phyloP scores from a whole-genome alignment of 169 alveolate genomes.

The Plasmodium sp. region DNA sequence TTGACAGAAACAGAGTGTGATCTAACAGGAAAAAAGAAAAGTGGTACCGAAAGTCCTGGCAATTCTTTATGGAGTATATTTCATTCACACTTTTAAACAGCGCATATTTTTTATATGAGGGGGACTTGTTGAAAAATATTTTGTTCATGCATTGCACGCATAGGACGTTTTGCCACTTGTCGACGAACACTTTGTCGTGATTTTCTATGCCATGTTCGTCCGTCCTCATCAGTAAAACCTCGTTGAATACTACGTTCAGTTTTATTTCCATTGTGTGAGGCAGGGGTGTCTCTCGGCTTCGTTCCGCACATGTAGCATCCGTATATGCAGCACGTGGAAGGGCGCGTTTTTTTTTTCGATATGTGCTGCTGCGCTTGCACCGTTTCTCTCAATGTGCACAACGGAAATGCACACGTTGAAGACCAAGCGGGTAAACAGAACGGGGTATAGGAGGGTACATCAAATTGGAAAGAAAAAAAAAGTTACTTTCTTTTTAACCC shows the following conservation, averaged over 20 bases:
- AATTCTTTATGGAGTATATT: conserved; percentile 31
- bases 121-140: conserved; percentile 44
- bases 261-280: conserved; percentile 54
- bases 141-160: conserved; percentile 65
- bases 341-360: neutral
- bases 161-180: conserved; percentile 24
- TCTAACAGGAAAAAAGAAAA: conserved; percentile 63
- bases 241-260: conserved; percentile 35
- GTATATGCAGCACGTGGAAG: neutral
- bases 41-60: conserved; percentile 58
- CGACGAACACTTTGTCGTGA: conserved; percentile 58
- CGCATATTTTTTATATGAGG: conserved; percentile 68
- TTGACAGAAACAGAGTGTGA: conserved; percentile 65
- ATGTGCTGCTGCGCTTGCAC: neutral
- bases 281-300: neutral
- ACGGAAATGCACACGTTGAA: neutral
- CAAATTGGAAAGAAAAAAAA: neutral
- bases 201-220: conserved; percentile 66
- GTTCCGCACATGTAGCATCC: neutral
- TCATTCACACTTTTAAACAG: conserved; percentile 60
- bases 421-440: neutral
- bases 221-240: conserved; percentile 11
- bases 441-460: neutral
- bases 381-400: neutral
- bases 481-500: neutral